Base-by-base conservation (phyloP, 1,284 basidiomycete species). In the Cryptococcus sp. region DNA sequence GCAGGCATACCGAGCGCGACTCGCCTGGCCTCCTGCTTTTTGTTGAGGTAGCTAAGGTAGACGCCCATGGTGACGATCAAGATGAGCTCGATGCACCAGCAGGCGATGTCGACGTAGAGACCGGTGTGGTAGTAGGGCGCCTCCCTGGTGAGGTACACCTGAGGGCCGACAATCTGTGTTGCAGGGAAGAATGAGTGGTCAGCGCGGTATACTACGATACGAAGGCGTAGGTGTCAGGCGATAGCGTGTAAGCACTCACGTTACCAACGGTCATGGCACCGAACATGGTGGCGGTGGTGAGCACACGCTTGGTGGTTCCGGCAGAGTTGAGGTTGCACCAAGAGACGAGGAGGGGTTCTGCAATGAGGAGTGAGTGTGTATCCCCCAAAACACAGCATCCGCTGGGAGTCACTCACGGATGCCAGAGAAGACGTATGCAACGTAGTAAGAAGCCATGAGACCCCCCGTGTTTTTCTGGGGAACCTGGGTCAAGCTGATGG, bases 251-350 rank as follows among this genome's bases (percentile, higher is more conserved):
- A 9, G 42, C n/a, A 23, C 46, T 24, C 37, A 58, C 54, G 56
- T 66, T 64, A 37, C 68, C 68, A 48, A 68, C 50, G 18, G 65
- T 69, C 9, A 68, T 60, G 23, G 65, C 67, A n/a, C 51, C 69
- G 47, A 69, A 69, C 67, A 67, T 66, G 58, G 55, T 68, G 16
- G 69, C 67, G 20, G 70, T 71, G 33, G 68, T 75, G 36, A 70
- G 61, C 33, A 72, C 69, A 55, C 68, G 69, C 57, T 75, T 75
- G 53, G 73, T 75, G 13, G 68, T 69, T 35, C 73, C 73, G 11
- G 68, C 70, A 9, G 70, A 70, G 62, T 73, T 73, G 20, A 73
- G 55, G 60, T 73, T 73, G 45, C 61, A 64, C 71, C 69, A 73
- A 24, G 69, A 68, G 57, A 67, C 62, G 24, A 73, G 58, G 16